Evolutionary conservation across 2,329 filamentous ascomycete genomes (phyloP).

Genomic region (Hymenoscyphus fraxineus): DNA sequence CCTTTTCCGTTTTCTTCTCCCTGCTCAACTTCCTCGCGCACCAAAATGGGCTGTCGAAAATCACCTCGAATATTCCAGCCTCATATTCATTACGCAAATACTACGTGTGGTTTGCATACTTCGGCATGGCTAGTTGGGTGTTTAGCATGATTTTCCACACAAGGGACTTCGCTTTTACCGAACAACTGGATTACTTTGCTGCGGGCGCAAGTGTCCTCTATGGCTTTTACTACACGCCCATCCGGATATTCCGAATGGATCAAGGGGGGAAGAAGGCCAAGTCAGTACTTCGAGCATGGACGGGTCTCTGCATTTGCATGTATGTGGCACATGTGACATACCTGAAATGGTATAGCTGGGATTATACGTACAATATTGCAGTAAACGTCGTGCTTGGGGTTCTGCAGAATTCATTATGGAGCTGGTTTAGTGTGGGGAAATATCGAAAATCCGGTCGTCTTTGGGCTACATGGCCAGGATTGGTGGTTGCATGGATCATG

Average conservation of each 20-base stretch:
- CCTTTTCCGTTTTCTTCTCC: slow-evolving; percentile 89
- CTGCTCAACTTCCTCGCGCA: slow-evolving; percentile 88
- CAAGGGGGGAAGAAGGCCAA: slow-evolving; percentile 39
- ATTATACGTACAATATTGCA: slow-evolving; percentile 97
- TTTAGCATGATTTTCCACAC: slow-evolving; percentile 92
- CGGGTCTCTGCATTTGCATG: slow-evolving; percentile 62
- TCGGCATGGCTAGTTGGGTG: slow-evolving; percentile 79
- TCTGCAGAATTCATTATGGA: slow-evolving; percentile 81
- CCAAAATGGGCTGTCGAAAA: slow-evolving; percentile 66
- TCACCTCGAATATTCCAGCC: slow-evolving; percentile 67
- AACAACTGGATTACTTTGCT: slow-evolving; percentile 94
- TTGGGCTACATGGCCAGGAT: slow-evolving; percentile 86
- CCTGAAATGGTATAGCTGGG: slow-evolving; percentile 80
- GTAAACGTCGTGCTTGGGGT: slow-evolving; percentile 84
- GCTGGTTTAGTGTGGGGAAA: slow-evolving; percentile 70
- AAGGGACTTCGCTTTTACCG: slow-evolving; percentile 77
- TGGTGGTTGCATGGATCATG: slow-evolving; percentile 89
- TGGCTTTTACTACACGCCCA: slow-evolving; percentile 78
- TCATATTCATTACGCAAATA: slow-evolving; percentile 74
- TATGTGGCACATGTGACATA: slow-evolving; percentile 79
- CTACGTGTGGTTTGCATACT: slow-evolving; percentile 75
- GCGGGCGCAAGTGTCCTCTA: slow-evolving; percentile 89
- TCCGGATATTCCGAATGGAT: slow-evolving; percentile 82
- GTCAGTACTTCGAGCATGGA: slow-evolving; percentile 67
- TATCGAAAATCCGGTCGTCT: slow-evolving; percentile 67